Evolutionary conservation across 1,284 basidiomycete species (phyloP), one percentile per base, ranked within the genome.

Genomic region (Agaricales sp.): DNA sequence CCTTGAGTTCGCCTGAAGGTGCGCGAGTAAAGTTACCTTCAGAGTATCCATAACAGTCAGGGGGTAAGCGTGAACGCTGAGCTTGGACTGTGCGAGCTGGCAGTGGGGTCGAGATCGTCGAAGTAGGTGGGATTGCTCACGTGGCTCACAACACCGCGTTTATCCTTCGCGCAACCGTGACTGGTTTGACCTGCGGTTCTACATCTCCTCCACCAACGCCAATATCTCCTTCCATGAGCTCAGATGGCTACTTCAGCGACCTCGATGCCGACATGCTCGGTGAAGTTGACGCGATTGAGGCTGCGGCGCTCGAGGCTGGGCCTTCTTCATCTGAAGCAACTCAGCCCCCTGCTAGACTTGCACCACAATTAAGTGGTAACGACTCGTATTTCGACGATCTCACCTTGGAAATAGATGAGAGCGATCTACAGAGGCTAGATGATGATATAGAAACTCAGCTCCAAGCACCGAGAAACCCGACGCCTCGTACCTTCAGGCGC

Each of bases 241-340:
- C 82, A 30, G 80, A 82, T 60, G 75, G 68, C 25, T 81, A 76
- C 55, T 86, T 83, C 59, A 79, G 78, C 55, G 79, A 78, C 50
- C 57, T 74, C 18, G 70, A 76, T 54, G 63, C 65, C 46, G 71
- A 69, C 47, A 74, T 74, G 0, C 61, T 85, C 30, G 69, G 79
- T 47, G 73, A 81, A 56, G 68, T 89, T 20, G 78, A 85, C 57
- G 72, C 73, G 18, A 79, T 88, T 49, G 87, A 88, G 63, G 77
- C 78, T 16, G 71, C 56, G 49, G 21, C 50, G 46, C 44, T 26
- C 49, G 52, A 50, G 37, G 47, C 54, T 22, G 54, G 54, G 18
- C 52, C 30, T 25, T 51, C 54, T 43, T 52, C 57, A 46, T 52
- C 53, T 50, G 21, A 59, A 26, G 55, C 53, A 43, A 62, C 44